Percentiles rank a stretch among this genome's conserved stretches.
Evolutionary conservation across 2,329 filamentous ascomycete genomes (phyloP).

Genomic region (Neurospora sp.): DNA sequence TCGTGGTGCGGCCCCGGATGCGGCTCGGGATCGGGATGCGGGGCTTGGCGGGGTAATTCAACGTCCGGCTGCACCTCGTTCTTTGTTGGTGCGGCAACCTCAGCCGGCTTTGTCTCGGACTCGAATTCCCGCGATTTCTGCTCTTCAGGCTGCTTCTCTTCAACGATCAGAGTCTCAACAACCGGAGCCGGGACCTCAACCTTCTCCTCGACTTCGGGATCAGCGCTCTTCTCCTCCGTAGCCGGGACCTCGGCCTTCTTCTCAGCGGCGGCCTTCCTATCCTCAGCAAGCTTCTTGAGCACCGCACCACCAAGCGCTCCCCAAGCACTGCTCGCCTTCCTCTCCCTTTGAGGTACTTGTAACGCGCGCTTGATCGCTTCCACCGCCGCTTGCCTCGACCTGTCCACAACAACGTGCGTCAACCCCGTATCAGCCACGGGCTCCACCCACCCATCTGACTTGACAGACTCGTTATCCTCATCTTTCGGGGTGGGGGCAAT

Average conservation of each 20-base stretch:
- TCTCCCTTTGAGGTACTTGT: conserved; percentile 10
- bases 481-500: conserved; percentile 31
- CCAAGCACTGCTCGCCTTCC: conserved; percentile 34
- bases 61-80: neutral
- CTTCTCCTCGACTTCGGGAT: neutral
- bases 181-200: neutral
- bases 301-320: conserved; percentile 39
- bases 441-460: neutral
- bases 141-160: conserved; percentile 2
- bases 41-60: neutral
- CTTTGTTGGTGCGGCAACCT: neutral
- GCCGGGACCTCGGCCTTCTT: conserved; percentile 4
- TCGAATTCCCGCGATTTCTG: neutral
- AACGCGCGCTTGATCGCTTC: conserved; percentile 10
- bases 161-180: neutral
- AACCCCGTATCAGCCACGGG: neutral
- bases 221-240: neutral
- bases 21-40: conserved; percentile 2
- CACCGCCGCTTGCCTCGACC: neutral
- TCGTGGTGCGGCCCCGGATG: neutral
- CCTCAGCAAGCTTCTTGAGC: conserved; percentile 8
- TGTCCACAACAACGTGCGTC: neutral
- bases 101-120: neutral
- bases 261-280: conserved; percentile 3
- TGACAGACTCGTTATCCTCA: conserved; percentile 41